Base-by-base conservation (phyloP, 352 stramenopile genomes). In the Globisporangium canariense region DNA sequence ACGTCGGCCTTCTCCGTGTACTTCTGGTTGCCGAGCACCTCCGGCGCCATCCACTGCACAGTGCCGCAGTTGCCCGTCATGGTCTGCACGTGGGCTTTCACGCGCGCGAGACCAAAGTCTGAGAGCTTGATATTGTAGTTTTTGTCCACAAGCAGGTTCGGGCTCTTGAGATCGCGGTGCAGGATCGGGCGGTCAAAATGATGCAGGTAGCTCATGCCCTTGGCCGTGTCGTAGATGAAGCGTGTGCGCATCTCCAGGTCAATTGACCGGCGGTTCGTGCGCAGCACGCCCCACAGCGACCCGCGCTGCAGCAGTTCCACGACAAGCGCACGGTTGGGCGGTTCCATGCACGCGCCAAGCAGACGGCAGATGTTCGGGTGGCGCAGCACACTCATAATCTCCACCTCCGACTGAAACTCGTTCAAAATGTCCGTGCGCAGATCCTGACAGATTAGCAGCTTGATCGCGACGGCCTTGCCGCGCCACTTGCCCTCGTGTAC, bases 311-410 rank as follows among this genome's bases (percentile, higher is more conserved):
- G 81, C 3, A 97, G 75, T 71, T 98, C 94, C 13, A 97, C 97
- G 13, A 99, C 81, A 10, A 98, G 93, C 10, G 90, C 92, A n/a
- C 93, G 79, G 70, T 98, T 91, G 2, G 91, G 92, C 32, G 94
- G 89, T n/a, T 96, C 79, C 63, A 98, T 86, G 73, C 93, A 98
- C 34, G 93, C 94, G 25, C 94, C 95, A 66, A 98, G 91, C 64
- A 98, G 91, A 2, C 98, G 76, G 68, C 96, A 98, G 64, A 99
- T 97, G 76, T 98, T 98, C 6, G 97, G 96, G 75, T 99, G 96
- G 18, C 81, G 75, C 71, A 99, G 83, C 20, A 88, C 77, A 41
- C 77, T 88, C 81, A 90, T 90, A 62, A 90, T 88, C 70, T 87
- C 77, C 51, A 88, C 74, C 65, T 90, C 81, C 10, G 75, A 86